Base-by-base conservation (phyloP, 2,329 filamentous ascomycete species). In the Aspergillus tamarii region DNA sequence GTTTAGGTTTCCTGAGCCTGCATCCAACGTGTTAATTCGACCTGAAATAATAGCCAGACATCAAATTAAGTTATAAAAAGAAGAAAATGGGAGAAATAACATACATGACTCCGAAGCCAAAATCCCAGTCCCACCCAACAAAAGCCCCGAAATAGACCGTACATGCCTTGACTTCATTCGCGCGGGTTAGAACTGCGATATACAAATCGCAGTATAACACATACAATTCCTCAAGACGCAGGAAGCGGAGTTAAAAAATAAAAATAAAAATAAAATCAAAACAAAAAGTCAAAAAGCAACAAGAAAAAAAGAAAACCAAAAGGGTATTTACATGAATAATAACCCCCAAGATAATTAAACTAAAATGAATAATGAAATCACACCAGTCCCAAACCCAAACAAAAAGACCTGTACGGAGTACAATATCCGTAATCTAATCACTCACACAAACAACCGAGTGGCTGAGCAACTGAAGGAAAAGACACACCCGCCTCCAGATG, bases 1-100 rank as follows among this genome's bases (percentile, higher is more conserved):
- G 70, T 69, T 85, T 12, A 75, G 73, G 21, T 76, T 78, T 53
- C 75, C 85, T 9, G 82, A 76, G 60, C 80, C 72, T 74, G 45
- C 26, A 5, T 26, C 1, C 34, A 36, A 36, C 32, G 26, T n/a
- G 39, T 41, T 19, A 2, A 10, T 41, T 41, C 3, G 9, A 41
- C 2, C 19, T 10, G 39, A 7, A 19, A 19, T 41, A 8, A 9
- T 8, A n/a, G 16, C 3, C 19, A n/a, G 16, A 7, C 39, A n/a
- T n/a, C 16, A 19, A 41, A 41, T 1, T 0, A 4, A 3, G n/a
- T 1, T 4, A n/a, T 0, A 6, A n/a, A 19, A 4, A 3, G 14
- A 19, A 2, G 19, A 5, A 8, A 41, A 19, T 4, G 4, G 9
- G 19, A 41, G 3, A 9, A n/a, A 19, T 41, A 41, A 41, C 39